Evolutionary conservation across 2,329 filamentous ascomycete genomes (phyloP).

Genomic region (Helotiales sp.): DNA sequence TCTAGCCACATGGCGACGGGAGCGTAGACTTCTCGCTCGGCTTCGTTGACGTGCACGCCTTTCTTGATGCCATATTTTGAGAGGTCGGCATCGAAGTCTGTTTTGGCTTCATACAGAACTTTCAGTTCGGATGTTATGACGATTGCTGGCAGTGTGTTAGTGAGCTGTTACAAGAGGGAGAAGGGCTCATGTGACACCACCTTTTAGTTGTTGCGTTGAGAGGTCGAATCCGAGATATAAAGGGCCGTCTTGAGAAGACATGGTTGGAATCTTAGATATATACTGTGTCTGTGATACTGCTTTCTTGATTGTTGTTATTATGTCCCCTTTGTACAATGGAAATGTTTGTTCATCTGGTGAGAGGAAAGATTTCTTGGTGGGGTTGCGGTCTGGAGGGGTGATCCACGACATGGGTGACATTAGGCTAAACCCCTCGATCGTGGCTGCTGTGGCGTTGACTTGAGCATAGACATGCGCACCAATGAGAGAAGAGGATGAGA

Average conservation of each 20-base stretch:
- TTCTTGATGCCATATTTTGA: slow-evolving; percentile 80
- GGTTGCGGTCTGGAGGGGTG: slow-evolving; percentile 12
- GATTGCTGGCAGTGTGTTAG: slow-evolving; percentile 62
- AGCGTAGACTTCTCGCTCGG: slow-evolving; percentile 87
- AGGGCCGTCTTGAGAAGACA: slow-evolving; percentile 54
- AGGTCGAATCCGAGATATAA: slow-evolving; percentile 94
- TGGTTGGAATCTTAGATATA: slow-evolving; percentile 29
- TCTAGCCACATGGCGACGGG: slow-evolving; percentile 96
- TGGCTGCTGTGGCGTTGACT: slow-evolving; percentile 17
- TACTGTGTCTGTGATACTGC: neutral
- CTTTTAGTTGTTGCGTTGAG: slow-evolving; percentile 96
- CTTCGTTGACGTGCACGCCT: slow-evolving; percentile 82
- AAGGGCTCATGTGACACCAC: slow-evolving; percentile 48
- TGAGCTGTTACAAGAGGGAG: slow-evolving; percentile 6
- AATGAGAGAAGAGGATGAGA: slow-evolving; percentile 23
- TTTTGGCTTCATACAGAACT: slow-evolving; percentile 83
- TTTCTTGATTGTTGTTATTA: neutral
- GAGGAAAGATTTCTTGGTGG: slow-evolving; percentile 13
- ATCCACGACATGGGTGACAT: slow-evolving; percentile 12
- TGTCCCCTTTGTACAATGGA: neutral
- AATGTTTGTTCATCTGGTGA: slow-evolving; percentile 11
- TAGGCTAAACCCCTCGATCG: slow-evolving; percentile 14
- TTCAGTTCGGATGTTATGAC: slow-evolving; percentile 83
- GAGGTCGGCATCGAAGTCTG: slow-evolving; percentile 92
- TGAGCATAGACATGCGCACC: slow-evolving; percentile 27